Evolutionary conservation across 1,284 basidiomycete genomes (phyloP).

Genomic region (Puccinia coronata): DNA sequence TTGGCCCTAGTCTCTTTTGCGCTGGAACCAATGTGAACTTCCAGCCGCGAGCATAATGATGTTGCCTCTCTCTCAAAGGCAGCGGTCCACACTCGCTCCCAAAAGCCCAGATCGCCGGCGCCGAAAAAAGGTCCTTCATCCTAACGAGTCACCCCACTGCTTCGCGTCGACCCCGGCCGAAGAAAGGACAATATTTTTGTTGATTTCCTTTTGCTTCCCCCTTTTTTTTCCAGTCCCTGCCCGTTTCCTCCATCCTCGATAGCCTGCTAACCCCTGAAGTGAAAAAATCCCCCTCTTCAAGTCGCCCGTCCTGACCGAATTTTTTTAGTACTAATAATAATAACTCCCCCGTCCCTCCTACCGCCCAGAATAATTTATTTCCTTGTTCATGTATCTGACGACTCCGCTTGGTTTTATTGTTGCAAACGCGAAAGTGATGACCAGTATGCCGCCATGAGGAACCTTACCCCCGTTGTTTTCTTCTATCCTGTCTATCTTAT

Average conservation of each 20-base stretch:
- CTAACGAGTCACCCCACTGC: neutral
- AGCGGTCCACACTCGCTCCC: neutral
- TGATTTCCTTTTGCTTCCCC: neutral
- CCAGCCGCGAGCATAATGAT: neutral
- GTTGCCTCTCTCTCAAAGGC: neutral
- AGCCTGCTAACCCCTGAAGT: neutral
- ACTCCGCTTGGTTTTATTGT: too few species aligned
- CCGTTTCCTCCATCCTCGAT: neutral
- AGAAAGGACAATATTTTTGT: neutral
- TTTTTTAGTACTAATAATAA: neutral
- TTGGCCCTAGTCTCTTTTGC: conserved; percentile 44
- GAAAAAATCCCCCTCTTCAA: neutral
- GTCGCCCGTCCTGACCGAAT: neutral
- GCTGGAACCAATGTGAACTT: conserved; percentile 19
- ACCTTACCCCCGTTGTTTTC: too few species aligned
- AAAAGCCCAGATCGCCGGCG: neutral
- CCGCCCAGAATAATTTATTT: too few species aligned
- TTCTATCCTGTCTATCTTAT: too few species aligned
- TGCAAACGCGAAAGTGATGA: too few species aligned
- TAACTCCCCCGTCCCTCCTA: too few species aligned
- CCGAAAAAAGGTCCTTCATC: neutral
- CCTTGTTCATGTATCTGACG: too few species aligned
- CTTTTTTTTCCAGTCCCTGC: neutral
- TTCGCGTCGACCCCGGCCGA: neutral
- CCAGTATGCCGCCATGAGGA: too few species aligned